Percentiles rank a stretch among this genome's conserved stretches.
Conservation (phyloP, 768 basidiomycete genomes). For the Mycena belliarum region DNA sequence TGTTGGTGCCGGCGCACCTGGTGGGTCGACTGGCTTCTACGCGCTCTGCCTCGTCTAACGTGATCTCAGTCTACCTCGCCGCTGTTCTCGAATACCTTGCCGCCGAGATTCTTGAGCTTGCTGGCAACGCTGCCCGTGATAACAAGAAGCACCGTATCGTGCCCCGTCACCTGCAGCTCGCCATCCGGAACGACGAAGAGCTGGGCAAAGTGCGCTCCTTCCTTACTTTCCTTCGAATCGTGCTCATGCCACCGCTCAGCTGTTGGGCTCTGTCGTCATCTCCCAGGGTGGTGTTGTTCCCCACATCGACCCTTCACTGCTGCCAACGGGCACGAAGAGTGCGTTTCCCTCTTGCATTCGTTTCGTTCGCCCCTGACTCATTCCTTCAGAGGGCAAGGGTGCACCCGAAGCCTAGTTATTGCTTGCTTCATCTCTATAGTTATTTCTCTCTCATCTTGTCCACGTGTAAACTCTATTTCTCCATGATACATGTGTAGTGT, state of each 20-base stretch:
- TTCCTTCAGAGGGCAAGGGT: background rate
- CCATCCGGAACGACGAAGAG: constrained; percentile 84
- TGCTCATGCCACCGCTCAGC: constrained; percentile 35
- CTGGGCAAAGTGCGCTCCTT: constrained; percentile 24
- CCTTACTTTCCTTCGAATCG: background rate
- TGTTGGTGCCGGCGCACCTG: constrained; percentile 77
- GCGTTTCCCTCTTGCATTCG: background rate
- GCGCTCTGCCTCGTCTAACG: background rate
- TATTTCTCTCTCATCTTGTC: background rate
- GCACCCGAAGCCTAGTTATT: background rate
- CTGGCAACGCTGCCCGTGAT: constrained; percentile 72
- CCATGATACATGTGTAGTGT: background rate
- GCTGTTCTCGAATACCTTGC: constrained; percentile 84
- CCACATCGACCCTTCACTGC: constrained; percentile 40
- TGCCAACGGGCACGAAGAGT: constrained; percentile 10
- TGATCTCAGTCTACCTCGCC: constrained; percentile 66
- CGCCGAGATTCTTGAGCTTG: constrained; percentile 84
- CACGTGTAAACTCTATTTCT: background rate
- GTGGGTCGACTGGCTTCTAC: constrained; percentile 31
- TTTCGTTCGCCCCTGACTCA: background rate
- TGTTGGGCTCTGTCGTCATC: constrained; percentile 85
- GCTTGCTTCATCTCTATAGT: background rate
- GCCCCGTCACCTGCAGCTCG: constrained; percentile 82
- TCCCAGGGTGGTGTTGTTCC: constrained; percentile 87
- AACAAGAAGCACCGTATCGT: constrained; percentile 87